Percentiles rank a stretch among this genome's conserved stretches.
phyloP scores from a whole-genome alignment of 306 rosid species.

The Sicyos edulis region DNA sequence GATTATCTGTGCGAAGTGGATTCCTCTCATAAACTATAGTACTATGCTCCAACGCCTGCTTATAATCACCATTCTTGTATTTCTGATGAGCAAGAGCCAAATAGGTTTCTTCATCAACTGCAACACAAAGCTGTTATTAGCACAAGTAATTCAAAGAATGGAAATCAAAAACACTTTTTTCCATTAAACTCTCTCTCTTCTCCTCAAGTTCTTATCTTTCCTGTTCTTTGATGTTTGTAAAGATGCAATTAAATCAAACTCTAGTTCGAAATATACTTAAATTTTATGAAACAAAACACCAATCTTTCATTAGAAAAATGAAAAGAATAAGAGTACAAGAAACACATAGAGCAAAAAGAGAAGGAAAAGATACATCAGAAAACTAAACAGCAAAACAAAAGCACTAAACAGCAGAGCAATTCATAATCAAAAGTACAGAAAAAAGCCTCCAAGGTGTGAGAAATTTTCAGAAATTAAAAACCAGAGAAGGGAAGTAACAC shows the following conservation, averaged over 20 bases:
- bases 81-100: constrained; percentile 79
- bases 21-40: constrained; percentile 69
- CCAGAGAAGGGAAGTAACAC: neutral
- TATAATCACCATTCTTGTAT: constrained; percentile 79
- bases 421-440: too few relatives aligned
- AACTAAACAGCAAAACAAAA: too few relatives aligned
- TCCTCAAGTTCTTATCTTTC: neutral
- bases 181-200: neutral
- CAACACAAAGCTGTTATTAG: constrained; percentile 23
- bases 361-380: too few relatives aligned
- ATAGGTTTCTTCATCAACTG: constrained; percentile 87
- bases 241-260: neutral
- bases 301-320: too few relatives aligned
- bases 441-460: too few relatives aligned
- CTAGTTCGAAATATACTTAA: neutral
- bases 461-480: neutral
- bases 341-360: too few relatives aligned
- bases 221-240: neutral
- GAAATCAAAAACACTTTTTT: neutral
- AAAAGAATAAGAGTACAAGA: too few relatives aligned
- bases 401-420: too few relatives aligned
- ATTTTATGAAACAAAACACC: neutral
- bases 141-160: neutral
- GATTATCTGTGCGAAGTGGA: constrained; percentile 81
- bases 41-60: constrained; percentile 88